Evolutionary conservation across 176 grass and related monocot species (phyloP).

Genomic region (Triticum turgidum): DNA sequence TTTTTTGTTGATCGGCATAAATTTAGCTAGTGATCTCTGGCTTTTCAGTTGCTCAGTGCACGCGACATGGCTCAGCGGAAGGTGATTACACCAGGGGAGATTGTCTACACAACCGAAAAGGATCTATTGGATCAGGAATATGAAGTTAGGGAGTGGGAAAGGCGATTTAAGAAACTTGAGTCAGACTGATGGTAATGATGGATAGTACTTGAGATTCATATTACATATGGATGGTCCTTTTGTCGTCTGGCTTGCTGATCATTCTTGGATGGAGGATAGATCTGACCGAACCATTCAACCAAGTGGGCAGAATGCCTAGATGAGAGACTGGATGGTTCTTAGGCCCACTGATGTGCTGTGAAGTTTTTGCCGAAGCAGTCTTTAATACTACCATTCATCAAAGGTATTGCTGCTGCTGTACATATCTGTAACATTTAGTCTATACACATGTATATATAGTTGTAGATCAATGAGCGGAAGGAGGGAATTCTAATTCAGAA

Average conservation of each 20-base stretch:
- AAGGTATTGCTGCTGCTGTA: constrained; percentile 33
- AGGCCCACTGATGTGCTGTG: not conserved
- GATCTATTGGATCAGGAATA: constrained; percentile 89
- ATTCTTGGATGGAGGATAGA: constrained; percentile 31
- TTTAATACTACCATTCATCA: constrained; percentile 16
- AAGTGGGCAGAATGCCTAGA: constrained; percentile 26
- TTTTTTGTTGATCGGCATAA: constrained; percentile 23
- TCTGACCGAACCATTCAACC: constrained; percentile 37
- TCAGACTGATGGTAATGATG: constrained; percentile 50
- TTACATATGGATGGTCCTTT: constrained; percentile 23
- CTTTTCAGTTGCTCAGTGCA: constrained; percentile 75
- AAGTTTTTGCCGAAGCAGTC: constrained; percentile 34
- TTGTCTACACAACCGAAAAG: constrained; percentile 77
- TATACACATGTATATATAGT: constrained; percentile 31
- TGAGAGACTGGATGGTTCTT: constrained; percentile 19
- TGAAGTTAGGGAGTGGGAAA: constrained; percentile 82
- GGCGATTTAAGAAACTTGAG: constrained; percentile 68
- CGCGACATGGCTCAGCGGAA: constrained; percentile 81
- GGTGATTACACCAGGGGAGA: constrained; percentile 72
- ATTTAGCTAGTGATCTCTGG: constrained; percentile 14
- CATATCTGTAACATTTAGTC: constrained; percentile 29
- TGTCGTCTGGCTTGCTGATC: constrained; percentile 28
- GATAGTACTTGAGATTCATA: constrained; percentile 15
- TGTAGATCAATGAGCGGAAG: constrained; percentile 3
- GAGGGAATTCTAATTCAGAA: constrained; percentile 22